A percentile compares a stretch with the other conserved stretches of the same genome.
These are phyloP conservation scores for Lactarius indigo DNA, from an alignment of 768 basidiomycete species.

Conservation along the genomic window DNA sequence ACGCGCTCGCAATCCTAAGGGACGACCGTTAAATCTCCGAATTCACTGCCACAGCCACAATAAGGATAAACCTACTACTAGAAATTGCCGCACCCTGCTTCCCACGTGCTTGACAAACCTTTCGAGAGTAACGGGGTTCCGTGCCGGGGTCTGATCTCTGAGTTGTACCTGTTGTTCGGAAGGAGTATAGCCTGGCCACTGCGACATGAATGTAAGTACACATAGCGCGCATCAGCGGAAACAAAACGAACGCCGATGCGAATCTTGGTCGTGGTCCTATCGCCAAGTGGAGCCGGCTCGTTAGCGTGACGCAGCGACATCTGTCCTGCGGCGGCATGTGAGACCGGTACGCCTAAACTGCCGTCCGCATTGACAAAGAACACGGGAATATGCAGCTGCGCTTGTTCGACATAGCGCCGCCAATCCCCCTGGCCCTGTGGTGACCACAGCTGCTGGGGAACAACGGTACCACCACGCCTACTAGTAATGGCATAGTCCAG, in stretches of 20 bases:
- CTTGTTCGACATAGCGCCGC: conserved; percentile 20
- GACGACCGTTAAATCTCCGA: conserved; percentile 1
- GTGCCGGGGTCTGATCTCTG: neutral
- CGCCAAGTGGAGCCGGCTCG: conserved; percentile 10
- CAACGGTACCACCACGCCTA: conserved; percentile 11
- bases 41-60: neutral
- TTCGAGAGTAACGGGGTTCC: conserved; percentile 2
- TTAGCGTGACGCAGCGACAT: neutral
- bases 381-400: conserved; percentile 9
- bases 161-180: conserved; percentile 17
- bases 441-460: conserved; percentile 20
- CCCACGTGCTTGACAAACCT: conserved; percentile 18
- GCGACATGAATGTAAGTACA: neutral
- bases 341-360: conserved; percentile 12
- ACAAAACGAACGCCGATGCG: conserved; percentile 11
- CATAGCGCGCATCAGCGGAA: neutral
- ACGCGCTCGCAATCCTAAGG: conserved; percentile 8
- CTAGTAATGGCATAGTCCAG: conserved; percentile 13
- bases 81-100: conserved; percentile 11
- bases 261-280: conserved; percentile 11
- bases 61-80: conserved; percentile 5
- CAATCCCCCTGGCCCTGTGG: conserved; percentile 19
- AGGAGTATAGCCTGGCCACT: conserved; percentile 21
- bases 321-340: conserved; percentile 14
- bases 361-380: conserved; percentile 17